Percentiles rank a stretch among this genome's conserved stretches.
Evolutionary conservation across 2,329 filamentous ascomycete species (phyloP).

Genomic region (Drechslerella stenobrocha): DNA sequence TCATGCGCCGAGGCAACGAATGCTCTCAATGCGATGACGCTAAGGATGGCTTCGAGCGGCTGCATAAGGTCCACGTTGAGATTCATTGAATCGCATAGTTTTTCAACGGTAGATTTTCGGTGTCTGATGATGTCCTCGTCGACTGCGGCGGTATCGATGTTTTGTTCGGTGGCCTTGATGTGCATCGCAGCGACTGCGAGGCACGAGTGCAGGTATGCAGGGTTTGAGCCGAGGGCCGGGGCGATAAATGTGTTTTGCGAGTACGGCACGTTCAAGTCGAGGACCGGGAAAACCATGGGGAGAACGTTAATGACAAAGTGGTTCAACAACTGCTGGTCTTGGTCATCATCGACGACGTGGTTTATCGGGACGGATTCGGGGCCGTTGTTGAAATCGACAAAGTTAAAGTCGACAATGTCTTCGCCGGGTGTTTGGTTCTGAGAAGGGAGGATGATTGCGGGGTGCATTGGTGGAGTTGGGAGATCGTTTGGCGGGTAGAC

Average conservation of each 20-base stretch:
- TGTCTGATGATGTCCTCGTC: constrained; percentile 91
- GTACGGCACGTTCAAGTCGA: constrained; percentile 86
- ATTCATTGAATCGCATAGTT: constrained; percentile 79
- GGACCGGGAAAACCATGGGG: constrained; percentile 85
- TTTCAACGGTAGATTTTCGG: constrained; percentile 81
- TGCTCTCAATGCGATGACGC: constrained; percentile 92
- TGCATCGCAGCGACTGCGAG: constrained; percentile 91
- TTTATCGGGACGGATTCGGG: constrained; percentile 45
- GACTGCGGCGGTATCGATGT: constrained; percentile 63
- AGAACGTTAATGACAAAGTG: constrained; percentile 89
- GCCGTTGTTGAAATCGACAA: constrained; percentile 42
- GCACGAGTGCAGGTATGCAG: constrained; percentile 92
- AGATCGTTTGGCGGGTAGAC: constrained; percentile 44
- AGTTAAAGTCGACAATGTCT: constrained; percentile 48
- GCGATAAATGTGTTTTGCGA: constrained; percentile 81
- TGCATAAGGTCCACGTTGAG: constrained; percentile 79
- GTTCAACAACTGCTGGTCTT: constrained; percentile 81
- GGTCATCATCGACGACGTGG: constrained; percentile 68
- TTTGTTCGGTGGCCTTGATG: constrained; percentile 72
- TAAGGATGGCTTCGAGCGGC: constrained; percentile 87
- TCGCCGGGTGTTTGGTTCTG: constrained; percentile 42
- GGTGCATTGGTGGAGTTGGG: constrained; percentile 43
- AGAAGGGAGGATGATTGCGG: constrained; percentile 36
- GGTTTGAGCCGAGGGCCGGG: constrained; percentile 85
- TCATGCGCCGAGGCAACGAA: constrained; percentile 85